Evolutionary conservation across 2,329 filamentous ascomycete genomes (phyloP).

Genomic region (Neoscytalidium dimidiatum): DNA sequence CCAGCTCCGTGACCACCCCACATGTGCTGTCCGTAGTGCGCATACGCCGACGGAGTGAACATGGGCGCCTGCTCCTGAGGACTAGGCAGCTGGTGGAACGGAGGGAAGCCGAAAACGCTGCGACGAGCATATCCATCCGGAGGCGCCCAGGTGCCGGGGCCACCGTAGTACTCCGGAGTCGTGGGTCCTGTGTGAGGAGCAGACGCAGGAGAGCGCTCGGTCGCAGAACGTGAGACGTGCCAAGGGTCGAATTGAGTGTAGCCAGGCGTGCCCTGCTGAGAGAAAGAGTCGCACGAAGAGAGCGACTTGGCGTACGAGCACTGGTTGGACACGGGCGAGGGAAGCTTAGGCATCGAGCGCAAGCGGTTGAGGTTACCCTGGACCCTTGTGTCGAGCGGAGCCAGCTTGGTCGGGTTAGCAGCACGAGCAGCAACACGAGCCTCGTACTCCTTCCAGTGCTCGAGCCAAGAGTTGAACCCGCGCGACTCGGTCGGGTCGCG

Average conservation of each 20-base stretch:
- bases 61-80: constrained; percentile 37
- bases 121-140: constrained; percentile 43
- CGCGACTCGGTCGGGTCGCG: constrained; percentile 78
- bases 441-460: constrained; percentile 67
- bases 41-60: constrained; percentile 36
- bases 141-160: constrained; percentile 51
- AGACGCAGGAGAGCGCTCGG: constrained; percentile 54
- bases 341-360: constrained; percentile 18
- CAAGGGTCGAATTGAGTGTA: constrained; percentile 45
- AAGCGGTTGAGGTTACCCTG: constrained; percentile 40
- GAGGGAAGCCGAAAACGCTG: constrained; percentile 44
- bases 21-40: constrained; percentile 35
- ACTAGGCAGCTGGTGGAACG: constrained; percentile 35
- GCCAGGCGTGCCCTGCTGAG: constrained; percentile 32
- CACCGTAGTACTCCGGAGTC: constrained; percentile 56
- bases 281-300: constrained; percentile 37
- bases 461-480: constrained; percentile 66
- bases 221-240: constrained; percentile 37
- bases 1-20: constrained; percentile 41
- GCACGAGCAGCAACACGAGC: constrained; percentile 47
- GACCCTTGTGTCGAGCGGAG: constrained; percentile 67
- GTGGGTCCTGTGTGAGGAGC: constrained; percentile 56
- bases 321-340: constrained; percentile 15
- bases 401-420: constrained; percentile 48
- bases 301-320: constrained; percentile 44